Percentiles rank a stretch among this genome's conserved stretches.
phyloP scores from a whole-genome alignment of 106 monocot species.

The Iris macrosiphon region DNA sequence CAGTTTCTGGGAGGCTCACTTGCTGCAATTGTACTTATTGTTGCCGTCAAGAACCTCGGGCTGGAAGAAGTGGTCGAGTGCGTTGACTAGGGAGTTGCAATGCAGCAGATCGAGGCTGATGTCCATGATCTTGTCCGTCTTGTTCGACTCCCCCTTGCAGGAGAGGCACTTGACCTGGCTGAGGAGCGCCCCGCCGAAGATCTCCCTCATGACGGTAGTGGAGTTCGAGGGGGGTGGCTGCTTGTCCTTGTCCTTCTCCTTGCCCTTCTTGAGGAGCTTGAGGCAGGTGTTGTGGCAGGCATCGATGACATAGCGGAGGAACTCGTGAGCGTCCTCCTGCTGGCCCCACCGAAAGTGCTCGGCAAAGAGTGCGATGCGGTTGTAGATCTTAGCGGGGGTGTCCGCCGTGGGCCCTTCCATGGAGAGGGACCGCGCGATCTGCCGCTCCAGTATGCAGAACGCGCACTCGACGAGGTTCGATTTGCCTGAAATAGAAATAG shows the following conservation, averaged over 20 bases:
- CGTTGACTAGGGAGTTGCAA: slow-evolving; percentile 64
- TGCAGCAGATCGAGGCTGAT: slow-evolving; percentile 81
- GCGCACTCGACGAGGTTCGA: slow-evolving; percentile 59
- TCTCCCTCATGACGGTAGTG: slow-evolving; percentile 68
- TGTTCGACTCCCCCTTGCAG: slow-evolving; percentile 79
- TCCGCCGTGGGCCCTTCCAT: slow-evolving; percentile 43
- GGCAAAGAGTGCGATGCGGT: slow-evolving; percentile 58
- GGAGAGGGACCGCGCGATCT: slow-evolving; percentile 58
- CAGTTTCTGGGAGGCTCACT: slow-evolving; percentile 25
- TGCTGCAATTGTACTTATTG: slow-evolving; percentile 85
- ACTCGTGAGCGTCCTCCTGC: slow-evolving; percentile 97
- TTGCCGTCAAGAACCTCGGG: slow-evolving; percentile 72
- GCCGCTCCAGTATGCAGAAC: slow-evolving; percentile 86
- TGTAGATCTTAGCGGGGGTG: slow-evolving; percentile 61
- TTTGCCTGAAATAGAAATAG: slow-evolving; percentile 51
- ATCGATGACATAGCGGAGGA: slow-evolving; percentile 90
- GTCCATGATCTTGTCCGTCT: slow-evolving; percentile 95
- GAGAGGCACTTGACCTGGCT: slow-evolving; percentile 90
- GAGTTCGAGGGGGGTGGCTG: slow-evolving; percentile 1
- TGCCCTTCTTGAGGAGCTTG: slow-evolving; percentile 35
- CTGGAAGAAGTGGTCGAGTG: slow-evolving; percentile 73
- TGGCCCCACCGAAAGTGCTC: slow-evolving; percentile 86
- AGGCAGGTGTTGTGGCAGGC: slow-evolving; percentile 72
- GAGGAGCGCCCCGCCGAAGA: slow-evolving; percentile 82
- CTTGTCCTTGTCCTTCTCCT: slow-evolving; percentile 4